A percentile compares a stretch with the other conserved stretches of the same genome.
phyloP scores from a whole-genome alignment of 179 eudicot genomes.

The Silene vulgaris region DNA sequence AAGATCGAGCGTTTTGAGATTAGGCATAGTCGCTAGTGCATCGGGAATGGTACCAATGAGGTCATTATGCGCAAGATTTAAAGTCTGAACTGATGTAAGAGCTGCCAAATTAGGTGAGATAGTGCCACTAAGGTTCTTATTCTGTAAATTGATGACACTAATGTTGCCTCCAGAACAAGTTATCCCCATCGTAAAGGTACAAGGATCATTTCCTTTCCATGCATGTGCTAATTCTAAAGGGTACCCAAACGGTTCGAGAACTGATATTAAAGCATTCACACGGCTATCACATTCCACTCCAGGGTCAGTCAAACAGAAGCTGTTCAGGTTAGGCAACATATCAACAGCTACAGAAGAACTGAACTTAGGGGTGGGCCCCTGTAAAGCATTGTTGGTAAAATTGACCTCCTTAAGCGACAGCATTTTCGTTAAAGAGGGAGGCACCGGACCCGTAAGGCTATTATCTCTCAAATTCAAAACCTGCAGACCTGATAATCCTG shows the following conservation, averaged over 20 bases:
- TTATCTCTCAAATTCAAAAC: conserved; percentile 41
- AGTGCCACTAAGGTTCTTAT: conserved; percentile 28
- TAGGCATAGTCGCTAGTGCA: conserved; percentile 34
- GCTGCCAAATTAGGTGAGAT: conserved; percentile 36
- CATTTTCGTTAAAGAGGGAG: conserved; percentile 26
- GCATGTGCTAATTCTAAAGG: conserved; percentile 27
- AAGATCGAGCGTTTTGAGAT: conserved; percentile 38
- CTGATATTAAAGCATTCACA: conserved; percentile 30
- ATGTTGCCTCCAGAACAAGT: conserved; percentile 31
- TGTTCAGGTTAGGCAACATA: conserved; percentile 20
- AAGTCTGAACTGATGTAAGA: conserved; percentile 32
- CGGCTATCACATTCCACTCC: conserved; percentile 39
- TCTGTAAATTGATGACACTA: conserved; percentile 30
- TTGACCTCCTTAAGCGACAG: conserved; percentile 28
- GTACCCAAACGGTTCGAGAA: conserved; percentile 41
- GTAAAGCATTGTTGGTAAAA: conserved; percentile 38
- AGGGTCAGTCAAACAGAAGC: conserved; percentile 33
- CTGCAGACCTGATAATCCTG: conserved; percentile 19
- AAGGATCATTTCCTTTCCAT: conserved; percentile 42
- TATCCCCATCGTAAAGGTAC: conserved; percentile 31
- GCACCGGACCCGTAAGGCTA: conserved; percentile 43
- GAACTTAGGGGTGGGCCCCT: conserved; percentile 37
- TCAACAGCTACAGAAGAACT: conserved; percentile 26
- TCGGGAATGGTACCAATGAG: conserved; percentile 39
- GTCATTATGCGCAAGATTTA: conserved; percentile 34